These are phyloP conservation scores for Peronospora destructor DNA, from an alignment of 352 stramenopile genomes.

Conservation along the genomic window DNA sequence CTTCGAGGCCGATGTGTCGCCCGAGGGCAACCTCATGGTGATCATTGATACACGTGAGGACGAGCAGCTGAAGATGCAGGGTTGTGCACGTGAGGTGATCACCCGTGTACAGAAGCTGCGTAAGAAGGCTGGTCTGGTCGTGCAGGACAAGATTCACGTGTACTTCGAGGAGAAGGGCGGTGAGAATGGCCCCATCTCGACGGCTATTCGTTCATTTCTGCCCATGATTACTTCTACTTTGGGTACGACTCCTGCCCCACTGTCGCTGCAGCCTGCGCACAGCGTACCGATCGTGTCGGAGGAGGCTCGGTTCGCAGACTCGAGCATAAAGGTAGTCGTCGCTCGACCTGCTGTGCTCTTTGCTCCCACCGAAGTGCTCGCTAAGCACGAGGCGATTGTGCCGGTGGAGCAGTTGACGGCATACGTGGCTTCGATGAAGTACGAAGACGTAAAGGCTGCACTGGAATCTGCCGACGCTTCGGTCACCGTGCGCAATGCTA, in stretches of 20 bases:
- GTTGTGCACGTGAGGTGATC: conserved; percentile 93
- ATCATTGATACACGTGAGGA: conserved; percentile 94
- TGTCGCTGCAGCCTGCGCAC: conserved; percentile 51
- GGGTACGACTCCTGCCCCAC: conserved; percentile 51
- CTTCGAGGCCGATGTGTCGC: conserved; percentile 86
- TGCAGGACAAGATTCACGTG: conserved; percentile 94
- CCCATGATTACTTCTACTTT: conserved; percentile 50
- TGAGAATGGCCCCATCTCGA: conserved; percentile 43
- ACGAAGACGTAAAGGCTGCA: conserved; percentile 63
- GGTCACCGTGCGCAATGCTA: conserved; percentile 41
- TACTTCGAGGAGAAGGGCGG: conserved; percentile 86
- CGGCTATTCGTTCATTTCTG: conserved; percentile 53
- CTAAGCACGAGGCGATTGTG: conserved; percentile 35
- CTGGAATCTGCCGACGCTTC: conserved; percentile 27
- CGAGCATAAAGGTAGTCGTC: conserved; percentile 56
- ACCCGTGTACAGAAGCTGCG: conserved; percentile 98
- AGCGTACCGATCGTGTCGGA: conserved; percentile 67
- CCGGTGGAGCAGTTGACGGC: conserved; percentile 44
- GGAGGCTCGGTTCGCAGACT: conserved; percentile 63
- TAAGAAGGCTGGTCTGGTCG: conserved; percentile 92
- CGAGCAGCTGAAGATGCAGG: conserved; percentile 91
- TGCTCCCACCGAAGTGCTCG: conserved; percentile 37
- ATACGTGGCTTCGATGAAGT: conserved; percentile 77
- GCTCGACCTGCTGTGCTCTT: conserved; percentile 72
- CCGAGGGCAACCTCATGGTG: conserved; percentile 90